Percentiles rank a stretch among this genome's conserved stretches.
These are phyloP conservation scores for Sordariomycetes sp. DNA, from an alignment of 2,329 filamentous ascomycete genomes.

Conservation along the genomic window DNA sequence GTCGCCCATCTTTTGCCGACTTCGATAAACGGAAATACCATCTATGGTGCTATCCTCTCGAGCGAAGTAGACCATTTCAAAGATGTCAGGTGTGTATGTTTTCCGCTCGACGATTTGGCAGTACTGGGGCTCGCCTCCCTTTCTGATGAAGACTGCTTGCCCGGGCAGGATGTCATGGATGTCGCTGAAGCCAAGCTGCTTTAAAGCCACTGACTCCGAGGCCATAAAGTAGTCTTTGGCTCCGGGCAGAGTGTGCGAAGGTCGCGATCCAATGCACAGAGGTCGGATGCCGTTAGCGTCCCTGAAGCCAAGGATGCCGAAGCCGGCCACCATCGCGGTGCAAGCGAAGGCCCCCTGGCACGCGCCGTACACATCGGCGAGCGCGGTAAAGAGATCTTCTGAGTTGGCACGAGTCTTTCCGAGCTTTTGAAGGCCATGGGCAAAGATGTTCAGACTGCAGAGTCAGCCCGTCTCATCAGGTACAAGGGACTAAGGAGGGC, in stretches of 20 bases:
- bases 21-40: constrained; percentile 78
- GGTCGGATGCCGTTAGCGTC: constrained; percentile 64
- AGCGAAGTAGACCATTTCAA: constrained; percentile 83
- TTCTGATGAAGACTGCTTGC: constrained; percentile 76
- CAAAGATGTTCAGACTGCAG: constrained; percentile 68
- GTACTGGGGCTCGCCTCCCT: constrained; percentile 66
- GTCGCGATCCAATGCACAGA: constrained; percentile 66
- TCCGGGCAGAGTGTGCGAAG: constrained; percentile 50
- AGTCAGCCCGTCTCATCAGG: not conserved
- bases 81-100: constrained; percentile 68
- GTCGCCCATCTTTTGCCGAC: constrained; percentile 78
- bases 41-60: constrained; percentile 77
- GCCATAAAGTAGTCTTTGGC: constrained; percentile 83
- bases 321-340: constrained; percentile 74
- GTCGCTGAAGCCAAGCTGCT: constrained; percentile 69
- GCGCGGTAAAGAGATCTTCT: constrained; percentile 65
- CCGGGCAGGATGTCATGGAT: constrained; percentile 74
- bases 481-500: not conserved
- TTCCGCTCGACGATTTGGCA: constrained; percentile 60
- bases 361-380: constrained; percentile 62
- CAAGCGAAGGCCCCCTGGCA: constrained; percentile 73
- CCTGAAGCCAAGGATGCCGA: constrained; percentile 71
- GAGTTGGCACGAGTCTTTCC: constrained; percentile 73
- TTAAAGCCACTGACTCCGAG: constrained; percentile 77
- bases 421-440: constrained; percentile 69